These are phyloP conservation scores for Podospora pseudopauciseta DNA, from an alignment of 495 filamentous ascomycete genomes.

Conservation along the genomic window DNA sequence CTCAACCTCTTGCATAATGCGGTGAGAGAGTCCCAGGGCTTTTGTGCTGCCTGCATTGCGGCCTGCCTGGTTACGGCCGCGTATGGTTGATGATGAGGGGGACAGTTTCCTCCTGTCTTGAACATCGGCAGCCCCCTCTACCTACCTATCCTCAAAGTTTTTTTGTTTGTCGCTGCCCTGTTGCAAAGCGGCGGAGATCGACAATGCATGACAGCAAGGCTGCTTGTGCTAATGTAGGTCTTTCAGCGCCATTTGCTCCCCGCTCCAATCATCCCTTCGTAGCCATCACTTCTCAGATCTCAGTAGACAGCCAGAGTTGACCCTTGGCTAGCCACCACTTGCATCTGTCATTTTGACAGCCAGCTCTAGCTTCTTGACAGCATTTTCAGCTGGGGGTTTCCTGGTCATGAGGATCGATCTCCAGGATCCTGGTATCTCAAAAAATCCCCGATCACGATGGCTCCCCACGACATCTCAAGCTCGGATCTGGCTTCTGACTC, in stretches of 20 bases:
- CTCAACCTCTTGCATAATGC: neutral
- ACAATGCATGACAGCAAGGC: constrained; percentile 1
- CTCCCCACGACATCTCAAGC: neutral
- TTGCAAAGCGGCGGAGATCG: neutral
- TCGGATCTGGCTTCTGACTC: neutral
- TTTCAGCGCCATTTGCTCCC: neutral
- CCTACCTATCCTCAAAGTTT: neutral
- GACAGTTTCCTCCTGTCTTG: neutral
- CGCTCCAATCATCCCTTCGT: neutral
- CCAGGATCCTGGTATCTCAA: neutral
- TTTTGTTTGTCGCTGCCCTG: neutral
- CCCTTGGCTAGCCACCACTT: neutral
- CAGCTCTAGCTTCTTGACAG: neutral
- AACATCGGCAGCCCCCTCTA: too few species aligned
- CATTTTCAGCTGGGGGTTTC: neutral
- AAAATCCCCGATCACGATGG: neutral
- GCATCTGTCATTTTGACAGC: neutral
- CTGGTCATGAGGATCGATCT: neutral
- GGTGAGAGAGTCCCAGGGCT: neutral
- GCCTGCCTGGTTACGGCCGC: neutral
- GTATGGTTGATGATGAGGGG: neutral
- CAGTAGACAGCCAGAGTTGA: neutral
- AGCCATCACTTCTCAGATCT: neutral
- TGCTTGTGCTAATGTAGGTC: neutral
- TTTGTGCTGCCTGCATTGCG: neutral